Conservation (phyloP, 768 basidiomycete species). For the Fistulinella prunicolor region DNA sequence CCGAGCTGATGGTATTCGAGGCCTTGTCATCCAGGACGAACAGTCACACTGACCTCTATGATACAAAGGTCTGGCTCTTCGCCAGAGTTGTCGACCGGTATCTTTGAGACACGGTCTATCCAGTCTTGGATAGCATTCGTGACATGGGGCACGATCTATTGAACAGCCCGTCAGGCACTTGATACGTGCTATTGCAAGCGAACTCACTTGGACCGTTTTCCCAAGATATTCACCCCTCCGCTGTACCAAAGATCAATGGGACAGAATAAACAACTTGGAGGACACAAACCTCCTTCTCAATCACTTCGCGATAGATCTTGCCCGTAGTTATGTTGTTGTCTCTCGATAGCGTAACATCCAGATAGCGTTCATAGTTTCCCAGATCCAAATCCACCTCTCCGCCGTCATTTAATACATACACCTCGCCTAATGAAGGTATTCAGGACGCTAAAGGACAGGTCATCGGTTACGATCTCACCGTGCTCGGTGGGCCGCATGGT, state of each 20-base stretch:
- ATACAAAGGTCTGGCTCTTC: slow-evolving; percentile 96
- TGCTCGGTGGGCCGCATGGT: slow-evolving; percentile 99
- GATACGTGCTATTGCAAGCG: not conserved
- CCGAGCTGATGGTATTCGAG: slow-evolving; percentile 63
- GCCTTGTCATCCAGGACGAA: not conserved
- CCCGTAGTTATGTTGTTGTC: slow-evolving; percentile 99
- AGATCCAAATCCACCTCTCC: slow-evolving; percentile 98
- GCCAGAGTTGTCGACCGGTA: slow-evolving; percentile 92
- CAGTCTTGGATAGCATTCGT: slow-evolving; percentile 98
- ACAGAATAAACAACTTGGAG: not conserved
- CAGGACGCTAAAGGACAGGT: slow-evolving; percentile 11
- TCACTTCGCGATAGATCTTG: slow-evolving; percentile 95
- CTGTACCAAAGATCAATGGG: slow-evolving; percentile 35
- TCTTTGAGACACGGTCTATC: slow-evolving; percentile 92
- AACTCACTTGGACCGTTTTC: slow-evolving; percentile 87
- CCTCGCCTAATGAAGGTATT: slow-evolving; percentile 65
- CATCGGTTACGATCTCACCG: slow-evolving; percentile 51
- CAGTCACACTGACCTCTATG: slow-evolving; percentile 68
- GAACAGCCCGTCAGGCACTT: slow-evolving; percentile 7
- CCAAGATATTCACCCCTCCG: slow-evolving; percentile 88
- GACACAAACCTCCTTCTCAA: slow-evolving; percentile 85
- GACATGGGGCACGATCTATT: slow-evolving; percentile 89
- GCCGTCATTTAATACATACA: slow-evolving; percentile 97
- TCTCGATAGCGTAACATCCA: slow-evolving; percentile 88
- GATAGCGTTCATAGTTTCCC: slow-evolving; percentile 97